Evolutionary conservation across 495 filamentous ascomycete species (phyloP).

Genomic region (Pyronema domesticum): DNA sequence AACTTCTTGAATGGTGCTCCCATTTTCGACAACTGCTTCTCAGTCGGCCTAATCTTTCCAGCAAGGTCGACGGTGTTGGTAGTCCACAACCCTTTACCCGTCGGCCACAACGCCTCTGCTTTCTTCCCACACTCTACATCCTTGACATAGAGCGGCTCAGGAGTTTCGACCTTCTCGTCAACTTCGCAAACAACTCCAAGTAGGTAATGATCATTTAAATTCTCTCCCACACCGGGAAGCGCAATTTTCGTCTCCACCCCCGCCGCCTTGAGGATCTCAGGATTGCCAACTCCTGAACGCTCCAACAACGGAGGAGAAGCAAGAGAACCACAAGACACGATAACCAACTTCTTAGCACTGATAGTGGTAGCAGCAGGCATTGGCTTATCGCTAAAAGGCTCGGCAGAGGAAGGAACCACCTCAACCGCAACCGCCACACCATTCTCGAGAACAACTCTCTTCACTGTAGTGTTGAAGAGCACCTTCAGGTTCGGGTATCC

Average conservation of each 20-base stretch:
- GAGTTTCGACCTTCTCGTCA: constrained; percentile 6
- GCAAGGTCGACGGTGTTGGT: constrained; percentile 16
- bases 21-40: constrained; percentile 12
- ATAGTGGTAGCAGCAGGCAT: constrained; percentile 17
- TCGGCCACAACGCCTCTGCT: constrained; percentile 8
- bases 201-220: constrained; percentile 36
- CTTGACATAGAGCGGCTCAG: constrained; percentile 16
- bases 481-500: constrained; percentile 34
- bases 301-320: constrained; percentile 41
- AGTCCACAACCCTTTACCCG: constrained; percentile 15
- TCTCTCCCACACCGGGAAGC: constrained; percentile 33
- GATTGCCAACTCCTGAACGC: constrained; percentile 41
- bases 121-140: constrained; percentile 6
- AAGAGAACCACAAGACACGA: constrained; percentile 41
- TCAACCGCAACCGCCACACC: constrained; percentile 31
- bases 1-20: constrained; percentile 14
- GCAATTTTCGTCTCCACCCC: constrained; percentile 21
- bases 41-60: constrained; percentile 19
- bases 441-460: constrained; percentile 35
- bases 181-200: constrained; percentile 12
- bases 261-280: constrained; percentile 24
- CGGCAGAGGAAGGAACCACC: constrained; percentile 14
- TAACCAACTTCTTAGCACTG: constrained; percentile 36
- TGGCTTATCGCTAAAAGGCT: background rate
- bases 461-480: constrained; percentile 33